phyloP scores from a whole-genome alignment of 208 protist genomes.

The Leishmania aethiopica region DNA sequence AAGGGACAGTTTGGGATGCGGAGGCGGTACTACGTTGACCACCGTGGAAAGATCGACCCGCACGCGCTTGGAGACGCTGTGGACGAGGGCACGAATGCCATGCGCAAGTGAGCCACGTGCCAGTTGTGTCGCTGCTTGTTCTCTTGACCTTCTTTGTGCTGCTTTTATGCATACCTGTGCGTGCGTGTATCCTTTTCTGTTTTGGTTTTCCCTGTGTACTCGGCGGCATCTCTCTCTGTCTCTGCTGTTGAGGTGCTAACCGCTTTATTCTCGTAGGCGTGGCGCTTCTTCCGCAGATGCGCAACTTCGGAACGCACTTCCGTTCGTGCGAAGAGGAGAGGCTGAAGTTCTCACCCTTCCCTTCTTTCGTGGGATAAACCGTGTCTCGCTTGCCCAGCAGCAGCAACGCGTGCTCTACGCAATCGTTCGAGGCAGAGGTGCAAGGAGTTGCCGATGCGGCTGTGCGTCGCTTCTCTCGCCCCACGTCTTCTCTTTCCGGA shows the following conservation, averaged over 20 bases:
- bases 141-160: not conserved
- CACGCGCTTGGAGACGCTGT: slow-evolving; percentile 40
- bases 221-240: not conserved
- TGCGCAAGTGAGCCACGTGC: slow-evolving; percentile 37
- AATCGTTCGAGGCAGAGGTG: not conserved
- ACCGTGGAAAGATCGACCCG: slow-evolving; percentile 37
- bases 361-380: not conserved
- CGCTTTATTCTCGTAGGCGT: not conserved
- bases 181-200: not conserved
- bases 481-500: not conserved
- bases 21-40: slow-evolving; percentile 51
- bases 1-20: slow-evolving; percentile 86
- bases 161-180: not conserved
- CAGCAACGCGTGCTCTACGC: not conserved
- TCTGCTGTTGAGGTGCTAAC: not conserved
- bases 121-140: not conserved
- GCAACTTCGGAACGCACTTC: not conserved
- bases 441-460: too few relatives aligned
- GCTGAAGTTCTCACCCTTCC: not conserved
- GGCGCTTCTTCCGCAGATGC: too few relatives aligned
- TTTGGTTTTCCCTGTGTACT: not conserved
- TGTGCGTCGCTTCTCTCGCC: not conserved
- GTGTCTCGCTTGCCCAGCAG: too few relatives aligned
- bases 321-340: not conserved
- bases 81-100: slow-evolving; percentile 62